Evolutionary conservation across 164 flowering plant genomes (phyloP).

Genomic region (Sedum album): DNA sequence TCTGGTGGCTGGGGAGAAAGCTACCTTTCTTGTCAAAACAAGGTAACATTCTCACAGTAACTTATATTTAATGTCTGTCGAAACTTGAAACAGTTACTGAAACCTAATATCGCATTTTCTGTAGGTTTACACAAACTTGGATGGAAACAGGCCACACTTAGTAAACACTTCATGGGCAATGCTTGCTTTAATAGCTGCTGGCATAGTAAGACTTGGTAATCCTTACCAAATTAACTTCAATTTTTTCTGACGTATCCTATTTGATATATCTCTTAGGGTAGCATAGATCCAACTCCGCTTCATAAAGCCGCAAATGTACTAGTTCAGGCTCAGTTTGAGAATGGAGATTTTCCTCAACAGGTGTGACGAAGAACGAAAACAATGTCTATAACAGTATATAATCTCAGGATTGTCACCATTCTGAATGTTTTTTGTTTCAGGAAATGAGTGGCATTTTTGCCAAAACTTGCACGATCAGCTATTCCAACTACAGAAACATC

Average conservation of each 20-base stretch:
- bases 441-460: neutral
- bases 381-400: too few relatives aligned
- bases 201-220: neutral
- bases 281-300: neutral
- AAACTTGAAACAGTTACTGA: too few relatives aligned
- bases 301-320: neutral
- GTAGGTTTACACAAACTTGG: conserved; percentile 49
- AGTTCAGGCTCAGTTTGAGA: neutral
- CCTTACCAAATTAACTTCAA: neutral
- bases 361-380: neutral
- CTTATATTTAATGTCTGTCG: too few relatives aligned
- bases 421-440: neutral
- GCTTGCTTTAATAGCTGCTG: too few relatives aligned
- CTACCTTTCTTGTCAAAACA: conserved; percentile 33
- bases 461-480: neutral
- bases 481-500: neutral
- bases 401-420: neutral
- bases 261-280: neutral
- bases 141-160: conserved; percentile 31
- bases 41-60: neutral
- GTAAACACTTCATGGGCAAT: conserved; percentile 71
- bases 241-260: too few relatives aligned
- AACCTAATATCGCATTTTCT: neutral
- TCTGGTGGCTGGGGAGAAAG: too few relatives aligned
- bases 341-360: conserved; percentile 5